Evolutionary conservation across 371 early-diverging fungal genomes (phyloP), one percentile per base, ranked within the genome.

Genomic region (Smittium culicis): DNA sequence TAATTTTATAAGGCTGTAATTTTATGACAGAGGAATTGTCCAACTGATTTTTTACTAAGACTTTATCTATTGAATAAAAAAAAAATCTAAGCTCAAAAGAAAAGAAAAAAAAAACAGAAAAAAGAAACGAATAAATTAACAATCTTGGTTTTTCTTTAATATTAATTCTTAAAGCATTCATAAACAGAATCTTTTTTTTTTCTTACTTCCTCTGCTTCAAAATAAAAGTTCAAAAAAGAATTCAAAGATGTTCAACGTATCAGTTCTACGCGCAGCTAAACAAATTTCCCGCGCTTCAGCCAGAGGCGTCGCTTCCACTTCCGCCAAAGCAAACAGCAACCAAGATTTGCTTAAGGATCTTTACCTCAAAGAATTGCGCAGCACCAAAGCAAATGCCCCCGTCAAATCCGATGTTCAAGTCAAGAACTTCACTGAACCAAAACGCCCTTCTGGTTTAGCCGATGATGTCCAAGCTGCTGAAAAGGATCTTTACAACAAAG

Each of bases 401-500:
- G 60, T 66, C 14, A 54, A 66, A 64, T 2, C 66, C 1, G 45
- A 1, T 60, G 65, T 31, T 2, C 1, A 56, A 24, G 5, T 27
- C 28, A 65, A 61, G 29, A 61, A 67, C 16, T 60, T 60, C 32
- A 35, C 33, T 20, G 65, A 5, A 55, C 45, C 34, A 67, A n/a
- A n/a, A n/a, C n/a, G n/a, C n/a, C n/a, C n/a, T n/a, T n/a, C n/a
- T n/a, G n/a, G n/a, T n/a, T n/a, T n/a, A n/a, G n/a, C n/a, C n/a
- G n/a, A n/a, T n/a, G n/a, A n/a, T n/a, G n/a, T n/a, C n/a, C n/a
- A n/a, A n/a, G n/a, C n/a, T n/a, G n/a, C n/a, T n/a, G n/a, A n/a
- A n/a, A n/a, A n/a, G n/a, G n/a, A n/a, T n/a, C n/a, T n/a, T n/a
- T n/a, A n/a, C n/a, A n/a, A n/a, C n/a, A n/a, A n/a, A n/a, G n/a